phyloP scores from a whole-genome alignment of 1,139 yeast genomes.

The Lodderomyces parapsilosis region DNA sequence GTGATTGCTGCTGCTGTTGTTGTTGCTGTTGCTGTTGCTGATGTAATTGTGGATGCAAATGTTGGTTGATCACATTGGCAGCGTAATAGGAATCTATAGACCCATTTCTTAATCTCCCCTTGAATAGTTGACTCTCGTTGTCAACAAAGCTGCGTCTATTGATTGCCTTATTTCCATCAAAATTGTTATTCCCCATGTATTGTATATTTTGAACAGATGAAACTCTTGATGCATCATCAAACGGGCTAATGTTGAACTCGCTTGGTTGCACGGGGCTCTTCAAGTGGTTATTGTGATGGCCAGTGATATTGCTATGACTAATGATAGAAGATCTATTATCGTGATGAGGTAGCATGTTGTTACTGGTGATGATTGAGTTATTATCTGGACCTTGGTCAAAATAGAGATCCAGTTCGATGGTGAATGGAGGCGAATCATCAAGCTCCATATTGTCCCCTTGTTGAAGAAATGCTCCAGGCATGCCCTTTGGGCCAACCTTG shows the following conservation, averaged over 20 bases:
- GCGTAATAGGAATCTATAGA: constrained; percentile 19
- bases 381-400: constrained; percentile 16
- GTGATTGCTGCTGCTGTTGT: constrained; percentile 2
- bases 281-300: constrained; percentile 6
- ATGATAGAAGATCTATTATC: constrained; percentile 11
- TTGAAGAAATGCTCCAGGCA: constrained; percentile 33
- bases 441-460: constrained; percentile 33
- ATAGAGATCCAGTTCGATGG: constrained; percentile 34
- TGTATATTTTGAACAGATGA: constrained; percentile 14
- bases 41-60: constrained; percentile 11
- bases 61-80: constrained; percentile 15
- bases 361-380: constrained; percentile 15
- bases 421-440: constrained; percentile 42
- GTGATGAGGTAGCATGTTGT: constrained; percentile 7
- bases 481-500: constrained; percentile 13
- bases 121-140: constrained; percentile 12
- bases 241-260: constrained; percentile 10
- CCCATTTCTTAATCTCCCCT: constrained; percentile 17
- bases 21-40: constrained; percentile 9
- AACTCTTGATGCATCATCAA: constrained; percentile 14
- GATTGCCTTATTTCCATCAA: constrained; percentile 1
- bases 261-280: constrained; percentile 9
- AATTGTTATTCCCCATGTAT: constrained; percentile 3
- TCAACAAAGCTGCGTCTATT: constrained; percentile 14
- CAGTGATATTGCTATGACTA: constrained; percentile 6